These are phyloP conservation scores for Boletus subcaerulescens DNA, from an alignment of 768 basidiomycete genomes.

Conservation along the genomic window DNA sequence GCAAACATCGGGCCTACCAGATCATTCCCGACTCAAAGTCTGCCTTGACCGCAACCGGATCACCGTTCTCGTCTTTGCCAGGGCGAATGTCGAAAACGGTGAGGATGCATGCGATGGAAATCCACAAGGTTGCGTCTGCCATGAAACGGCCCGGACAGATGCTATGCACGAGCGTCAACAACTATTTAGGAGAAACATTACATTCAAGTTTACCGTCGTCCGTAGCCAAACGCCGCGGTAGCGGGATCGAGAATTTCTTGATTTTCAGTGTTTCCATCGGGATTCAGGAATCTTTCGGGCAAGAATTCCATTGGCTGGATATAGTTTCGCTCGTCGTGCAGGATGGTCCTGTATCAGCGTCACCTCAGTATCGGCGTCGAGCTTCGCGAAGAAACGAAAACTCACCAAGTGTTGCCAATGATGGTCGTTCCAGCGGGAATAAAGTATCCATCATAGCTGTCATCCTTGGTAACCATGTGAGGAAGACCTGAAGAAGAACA, in stretches of 20 bases:
- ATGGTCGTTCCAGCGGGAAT: constrained; percentile 45
- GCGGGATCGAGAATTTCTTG: constrained; percentile 29
- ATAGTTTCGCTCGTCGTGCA: constrained; percentile 37
- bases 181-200: background rate
- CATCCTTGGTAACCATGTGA: constrained; percentile 33
- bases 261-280: constrained; percentile 36
- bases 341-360: constrained; percentile 31
- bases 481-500: constrained; percentile 24
- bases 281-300: constrained; percentile 38
- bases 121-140: constrained; percentile 40
- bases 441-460: constrained; percentile 30
- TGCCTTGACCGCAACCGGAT: constrained; percentile 17
- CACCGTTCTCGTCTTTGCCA: constrained; percentile 19
- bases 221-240: constrained; percentile 35
- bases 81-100: constrained; percentile 27
- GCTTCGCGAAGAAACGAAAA: background rate
- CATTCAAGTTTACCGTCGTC: constrained; percentile 26
- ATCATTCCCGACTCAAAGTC: constrained; percentile 31
- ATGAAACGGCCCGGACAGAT: constrained; percentile 46
- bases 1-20: constrained; percentile 18
- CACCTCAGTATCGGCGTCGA: constrained; percentile 3
- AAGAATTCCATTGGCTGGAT: constrained; percentile 33
- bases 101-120: constrained; percentile 30
- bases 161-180: constrained; percentile 8
- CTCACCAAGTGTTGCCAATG: constrained; percentile 58